These are phyloP conservation scores for Anethum foeniculum DNA, from an alignment of 140 eudicot species.

Conservation along the genomic window DNA sequence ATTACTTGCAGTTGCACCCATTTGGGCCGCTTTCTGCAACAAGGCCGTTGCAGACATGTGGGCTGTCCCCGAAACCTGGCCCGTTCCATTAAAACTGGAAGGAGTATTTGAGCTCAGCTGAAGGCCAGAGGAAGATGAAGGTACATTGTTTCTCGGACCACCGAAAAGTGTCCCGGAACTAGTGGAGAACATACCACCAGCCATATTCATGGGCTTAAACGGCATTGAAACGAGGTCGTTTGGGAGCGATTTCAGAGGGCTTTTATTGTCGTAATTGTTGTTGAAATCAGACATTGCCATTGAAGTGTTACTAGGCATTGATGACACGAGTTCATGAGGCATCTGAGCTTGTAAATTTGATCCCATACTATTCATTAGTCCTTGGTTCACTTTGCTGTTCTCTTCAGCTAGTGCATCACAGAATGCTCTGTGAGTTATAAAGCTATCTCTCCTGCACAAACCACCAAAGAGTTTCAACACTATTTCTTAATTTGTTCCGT, in stretches of 20 bases:
- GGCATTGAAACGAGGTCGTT: slow-evolving; percentile 10
- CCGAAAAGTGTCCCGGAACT: slow-evolving; percentile 23
- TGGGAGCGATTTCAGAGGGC: slow-evolving; percentile 26
- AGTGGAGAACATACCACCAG: slow-evolving; percentile 21
- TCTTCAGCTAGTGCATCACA: slow-evolving; percentile 50
- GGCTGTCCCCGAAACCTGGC: slow-evolving; percentile 22
- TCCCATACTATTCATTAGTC: slow-evolving; percentile 24
- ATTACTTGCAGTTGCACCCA: slow-evolving; percentile 43
- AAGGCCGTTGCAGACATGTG: slow-evolving; percentile 48
- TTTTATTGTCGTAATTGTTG: slow-evolving; percentile 25
- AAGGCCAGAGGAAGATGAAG: slow-evolving; percentile 29
- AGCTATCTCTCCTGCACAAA: slow-evolving; percentile 64
- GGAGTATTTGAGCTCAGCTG: slow-evolving; percentile 24
- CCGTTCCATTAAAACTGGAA: not conserved
- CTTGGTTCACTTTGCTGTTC: slow-evolving; percentile 36
- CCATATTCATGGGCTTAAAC: slow-evolving; percentile 36
- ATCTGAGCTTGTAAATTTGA: slow-evolving; percentile 33
- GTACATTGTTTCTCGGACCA: slow-evolving; percentile 22
- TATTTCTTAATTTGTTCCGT: not conserved
- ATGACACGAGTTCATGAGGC: slow-evolving; percentile 30
- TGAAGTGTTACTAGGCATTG: slow-evolving; percentile 24
- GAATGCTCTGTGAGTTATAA: slow-evolving; percentile 77
- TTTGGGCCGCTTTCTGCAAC: slow-evolving; percentile 52
- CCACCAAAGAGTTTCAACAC: not conserved
- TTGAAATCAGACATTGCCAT: slow-evolving; percentile 51